Evolutionary conservation across 495 filamentous ascomycete species (phyloP), one percentile per base, ranked within the genome.

Genomic region (Trichoderma erinaceum): DNA sequence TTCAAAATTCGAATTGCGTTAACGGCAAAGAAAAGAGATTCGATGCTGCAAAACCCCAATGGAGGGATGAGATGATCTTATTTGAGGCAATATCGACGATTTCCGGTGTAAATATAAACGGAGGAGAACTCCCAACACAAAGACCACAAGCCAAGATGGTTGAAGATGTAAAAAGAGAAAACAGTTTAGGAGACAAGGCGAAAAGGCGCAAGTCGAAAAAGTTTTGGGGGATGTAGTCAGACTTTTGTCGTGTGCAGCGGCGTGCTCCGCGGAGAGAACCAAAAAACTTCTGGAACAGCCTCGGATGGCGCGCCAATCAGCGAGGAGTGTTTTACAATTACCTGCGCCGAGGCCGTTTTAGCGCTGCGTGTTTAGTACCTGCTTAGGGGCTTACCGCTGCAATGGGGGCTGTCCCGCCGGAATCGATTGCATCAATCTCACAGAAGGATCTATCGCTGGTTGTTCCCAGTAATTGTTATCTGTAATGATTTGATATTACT

Each of bases 251-350:
- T 61, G 56, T 32, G 56, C 56, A 32, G 56, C 27, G 50, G 21
- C 50, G 56, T 38, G 56, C 56, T 61, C 56, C 56, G 56, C 56
- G 56, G 56, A 13, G 29, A 18, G 25, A 29, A 25, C 8, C 15
- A 13, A 11, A 13, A 13, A 12, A 32, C 23, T 61, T n/a, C 50
- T 61, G 56, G 12, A 61, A 61, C 56, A 29, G 56, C 56, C 56
- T 61, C 56, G 56, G 56, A 32, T 29, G 56, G 56, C 27, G 56
- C 56, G 25, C 56, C 56, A 61, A 61, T 61, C 56, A 61, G 56
- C 23, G 56, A 11, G 23, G 25, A 4, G 8, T 2, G 29, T 61
- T 61, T 61, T 61, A 23, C 56, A 61, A 61, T 61, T 21, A 61
- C 13, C 35, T 38, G 35, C 35, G 35, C 35, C 35, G 35, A 38